These are phyloP conservation scores for Vaccinium macrocarpon DNA, from an alignment of 148 eudicot genomes.

Conservation along the genomic window DNA sequence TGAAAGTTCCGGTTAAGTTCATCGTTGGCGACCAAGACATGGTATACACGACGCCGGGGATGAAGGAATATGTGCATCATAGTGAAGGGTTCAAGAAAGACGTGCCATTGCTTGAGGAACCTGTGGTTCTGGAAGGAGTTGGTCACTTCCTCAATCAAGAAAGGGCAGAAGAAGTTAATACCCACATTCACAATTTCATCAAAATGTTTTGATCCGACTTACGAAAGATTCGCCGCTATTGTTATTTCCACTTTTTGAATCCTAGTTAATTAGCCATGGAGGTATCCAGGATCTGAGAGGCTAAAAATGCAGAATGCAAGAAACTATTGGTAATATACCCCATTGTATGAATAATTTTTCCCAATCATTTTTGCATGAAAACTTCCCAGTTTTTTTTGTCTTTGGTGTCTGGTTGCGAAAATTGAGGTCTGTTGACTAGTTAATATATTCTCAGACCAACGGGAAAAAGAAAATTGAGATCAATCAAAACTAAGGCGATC, in stretches of 20 bases:
- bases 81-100: conserved; percentile 59
- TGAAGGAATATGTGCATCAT: conserved; percentile 61
- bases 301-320: background rate
- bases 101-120: conserved; percentile 60
- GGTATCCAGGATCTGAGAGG: background rate
- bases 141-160: conserved; percentile 85
- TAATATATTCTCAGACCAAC: background rate
- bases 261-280: background rate
- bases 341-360: background rate
- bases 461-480: background rate
- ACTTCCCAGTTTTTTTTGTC: background rate
- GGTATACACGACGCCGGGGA: conserved; percentile 65
- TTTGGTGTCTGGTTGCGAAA: background rate
- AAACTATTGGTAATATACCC: background rate
- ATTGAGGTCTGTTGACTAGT: background rate
- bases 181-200: conserved; percentile 49
- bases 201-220: conserved; percentile 28
- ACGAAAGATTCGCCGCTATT: background rate
- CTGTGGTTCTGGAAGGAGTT: conserved; percentile 58
- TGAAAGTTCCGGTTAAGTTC: conserved; percentile 57
- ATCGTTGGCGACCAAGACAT: conserved; percentile 66
- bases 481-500: no score
- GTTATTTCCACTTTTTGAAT: background rate
- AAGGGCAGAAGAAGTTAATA: conserved; percentile 45
- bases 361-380: background rate